phyloP scores from a whole-genome alignment of 1,284 basidiomycete genomes.

The Boletus holoroseus region DNA sequence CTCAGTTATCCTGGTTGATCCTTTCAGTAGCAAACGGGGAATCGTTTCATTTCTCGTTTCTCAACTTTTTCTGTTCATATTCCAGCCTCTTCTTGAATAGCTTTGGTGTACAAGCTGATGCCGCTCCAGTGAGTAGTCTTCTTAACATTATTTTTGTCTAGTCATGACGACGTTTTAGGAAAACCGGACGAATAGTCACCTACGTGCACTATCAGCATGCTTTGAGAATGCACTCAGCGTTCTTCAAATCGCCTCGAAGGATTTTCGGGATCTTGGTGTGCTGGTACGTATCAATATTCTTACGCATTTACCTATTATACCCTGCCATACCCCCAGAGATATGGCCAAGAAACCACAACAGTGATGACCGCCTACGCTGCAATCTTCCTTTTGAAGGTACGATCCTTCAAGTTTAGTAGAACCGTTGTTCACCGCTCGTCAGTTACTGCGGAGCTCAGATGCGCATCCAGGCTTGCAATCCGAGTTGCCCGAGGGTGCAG shows the following conservation, averaged over 20 bases:
- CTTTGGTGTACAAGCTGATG: constrained; percentile 64
- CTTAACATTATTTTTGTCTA: background rate
- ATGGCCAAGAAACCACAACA: constrained; percentile 74
- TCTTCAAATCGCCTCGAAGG: constrained; percentile 61
- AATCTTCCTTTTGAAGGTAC: constrained; percentile 67
- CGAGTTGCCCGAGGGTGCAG: constrained; percentile 52
- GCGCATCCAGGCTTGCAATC: constrained; percentile 43
- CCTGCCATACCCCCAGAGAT: constrained; percentile 46
- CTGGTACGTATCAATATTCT: constrained; percentile 47
- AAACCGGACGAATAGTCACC: constrained; percentile 50
- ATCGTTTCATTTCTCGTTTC: constrained; percentile 66
- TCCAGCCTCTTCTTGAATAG: constrained; percentile 76
- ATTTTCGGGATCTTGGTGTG: constrained; percentile 69
- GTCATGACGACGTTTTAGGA: constrained; percentile 28
- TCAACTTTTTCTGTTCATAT: constrained; percentile 69
- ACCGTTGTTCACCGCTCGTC: constrained; percentile 9
- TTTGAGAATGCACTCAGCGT: constrained; percentile 65
- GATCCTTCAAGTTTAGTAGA: constrained; percentile 12
- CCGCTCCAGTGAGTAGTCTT: constrained; percentile 44
- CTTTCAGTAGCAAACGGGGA: constrained; percentile 50
- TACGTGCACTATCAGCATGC: constrained; percentile 65
- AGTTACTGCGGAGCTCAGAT: constrained; percentile 63
- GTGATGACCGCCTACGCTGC: constrained; percentile 81
- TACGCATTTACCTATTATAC: background rate
- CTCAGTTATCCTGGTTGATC: constrained; percentile 11